Evolutionary conservation across 2,329 filamentous ascomycete genomes (phyloP).

Genomic region (Trichoderma sp.): DNA sequence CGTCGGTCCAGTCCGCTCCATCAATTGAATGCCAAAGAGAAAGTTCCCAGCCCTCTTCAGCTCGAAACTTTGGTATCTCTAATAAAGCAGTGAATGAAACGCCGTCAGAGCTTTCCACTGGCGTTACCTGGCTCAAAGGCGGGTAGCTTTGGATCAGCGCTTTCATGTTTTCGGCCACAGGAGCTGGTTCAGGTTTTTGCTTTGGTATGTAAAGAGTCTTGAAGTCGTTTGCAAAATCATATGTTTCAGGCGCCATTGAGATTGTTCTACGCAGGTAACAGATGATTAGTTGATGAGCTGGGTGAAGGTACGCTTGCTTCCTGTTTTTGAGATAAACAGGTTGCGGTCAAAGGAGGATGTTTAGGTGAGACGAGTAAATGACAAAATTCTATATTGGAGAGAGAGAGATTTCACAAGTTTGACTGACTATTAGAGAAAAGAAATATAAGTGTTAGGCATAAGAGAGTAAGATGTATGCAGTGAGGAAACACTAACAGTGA

Average conservation of each 20-base stretch:
- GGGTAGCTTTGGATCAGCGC: slow-evolving; percentile 56
- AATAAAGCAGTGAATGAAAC: slow-evolving; percentile 67
- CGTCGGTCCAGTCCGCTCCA: slow-evolving; percentile 56
- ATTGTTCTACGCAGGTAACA: background rate
- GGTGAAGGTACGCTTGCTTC: background rate
- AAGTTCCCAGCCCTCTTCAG: slow-evolving; percentile 64
- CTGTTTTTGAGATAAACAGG: background rate
- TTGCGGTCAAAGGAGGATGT: background rate
- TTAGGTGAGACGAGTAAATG: background rate
- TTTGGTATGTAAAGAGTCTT: slow-evolving; percentile 38
- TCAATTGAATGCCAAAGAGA: slow-evolving; percentile 68
- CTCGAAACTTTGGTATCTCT: slow-evolving; percentile 57
- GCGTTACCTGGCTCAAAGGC: slow-evolving; percentile 71
- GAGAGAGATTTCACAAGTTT: background rate
- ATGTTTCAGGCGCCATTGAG: slow-evolving; percentile 28
- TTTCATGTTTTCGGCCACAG: slow-evolving; percentile 34
- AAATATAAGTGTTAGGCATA: too few species aligned
- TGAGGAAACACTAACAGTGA: background rate
- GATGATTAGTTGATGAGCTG: background rate
- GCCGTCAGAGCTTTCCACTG: slow-evolving; percentile 43
- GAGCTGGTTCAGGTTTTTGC: slow-evolving; percentile 33
- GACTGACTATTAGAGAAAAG: too few species aligned
- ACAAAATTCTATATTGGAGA: background rate
- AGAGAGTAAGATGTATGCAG: background rate
- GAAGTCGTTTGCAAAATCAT: slow-evolving; percentile 39